Evolutionary conservation across 805 yeast species (phyloP), one percentile per base, ranked within the genome.

Genomic region (Cyberlindnera nakhonratchasimensis): DNA sequence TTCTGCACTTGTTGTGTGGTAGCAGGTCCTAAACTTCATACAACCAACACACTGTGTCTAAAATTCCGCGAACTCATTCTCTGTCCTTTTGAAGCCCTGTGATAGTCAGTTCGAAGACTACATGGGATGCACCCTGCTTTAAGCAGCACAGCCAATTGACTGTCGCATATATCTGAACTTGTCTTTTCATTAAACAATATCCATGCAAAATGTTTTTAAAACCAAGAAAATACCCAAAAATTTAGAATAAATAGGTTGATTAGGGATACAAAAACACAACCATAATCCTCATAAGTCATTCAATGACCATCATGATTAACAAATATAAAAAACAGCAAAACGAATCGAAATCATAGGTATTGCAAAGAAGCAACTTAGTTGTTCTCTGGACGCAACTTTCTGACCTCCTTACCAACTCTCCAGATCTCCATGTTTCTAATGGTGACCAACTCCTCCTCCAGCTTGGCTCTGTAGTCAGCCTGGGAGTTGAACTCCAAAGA

Each of bases 381-480:
- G 93, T 93, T 91, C 79, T 93, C 99, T 64, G 99, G 99, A 77
- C 99, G 90, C 71, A 93, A 83, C 77, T 93, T 93, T 83, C 99
- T 91, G 58, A 93, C 99, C 79, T 93, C 98, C 79, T 91, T 91
- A 67, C 99, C 99, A 60, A 93, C 99, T 67, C 71, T 86, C 99
- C 99, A 93, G 91, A 93, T 93, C 80, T 93, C 99, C 85, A 93
- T 89, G 67, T 77, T 77, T 80, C 98, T 88, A 79, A 93, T 91
- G 66, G 77, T 78, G 72, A 84, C 79, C 69, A 93, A 80, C 79
- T 93, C 99, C 67, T 74, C 75, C 78, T 90, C 97, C 68, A 91
- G 82, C 77, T 80, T 89, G 62, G 81, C 96, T 73, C 99, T 82
- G 93, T 93, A 93, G 77, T 93, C 96, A 48, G 93, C 77, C 74